Evolutionary conservation across 768 basidiomycete species (phyloP), one percentile per base, ranked within the genome.

Genomic region (Panellus pusillus): DNA sequence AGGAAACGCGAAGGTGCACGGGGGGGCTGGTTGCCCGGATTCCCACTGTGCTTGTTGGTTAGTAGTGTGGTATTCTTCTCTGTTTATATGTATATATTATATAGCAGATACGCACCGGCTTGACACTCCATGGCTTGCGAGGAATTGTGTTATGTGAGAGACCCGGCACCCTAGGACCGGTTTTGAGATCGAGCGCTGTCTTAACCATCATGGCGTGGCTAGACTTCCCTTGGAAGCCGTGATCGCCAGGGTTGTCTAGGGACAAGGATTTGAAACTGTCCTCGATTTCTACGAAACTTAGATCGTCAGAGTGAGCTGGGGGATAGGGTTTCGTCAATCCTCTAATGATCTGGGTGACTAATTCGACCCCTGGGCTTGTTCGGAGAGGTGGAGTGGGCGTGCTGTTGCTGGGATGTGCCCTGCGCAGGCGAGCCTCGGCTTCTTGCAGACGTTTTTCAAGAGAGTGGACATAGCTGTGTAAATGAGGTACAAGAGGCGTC

Each of bases 111-210:
- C 44, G 27, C n/a, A 54, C 58, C 13, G 44, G 53, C n/a, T 47
- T 59, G 6, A 20, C 19, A 1, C 5, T 19, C 50, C 54, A 50
- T 6, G 42, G 32, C 35, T 47, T 52, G 7, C 20, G 4, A 24
- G 42, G 15, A 13, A 29, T 9, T 5, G 31, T 4, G 15, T 14
- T 15, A 20, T 14, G 45, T 17, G 8, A 20, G 8, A 15, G 41
- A 9, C 12, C 24, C 13, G 13, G 1, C 14, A 70, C 72, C 7
- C 63, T 67, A n/a, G 56, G 64, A 43, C 75, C 70, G 47, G 66
- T 66, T 55, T 74, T 75, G 15, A 78, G 62, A 51, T 75, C 69
- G 12, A 74, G 67, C 20, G 76, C 76, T 43, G 53, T 47, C 29
- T 64, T 64, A 39, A 71, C 60, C n/a, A 70, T 62, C 61, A 66